Evolutionary conservation across 768 basidiomycete species (phyloP), one percentile per base, ranked within the genome.

Genomic region (Lanmaoa rubissima): DNA sequence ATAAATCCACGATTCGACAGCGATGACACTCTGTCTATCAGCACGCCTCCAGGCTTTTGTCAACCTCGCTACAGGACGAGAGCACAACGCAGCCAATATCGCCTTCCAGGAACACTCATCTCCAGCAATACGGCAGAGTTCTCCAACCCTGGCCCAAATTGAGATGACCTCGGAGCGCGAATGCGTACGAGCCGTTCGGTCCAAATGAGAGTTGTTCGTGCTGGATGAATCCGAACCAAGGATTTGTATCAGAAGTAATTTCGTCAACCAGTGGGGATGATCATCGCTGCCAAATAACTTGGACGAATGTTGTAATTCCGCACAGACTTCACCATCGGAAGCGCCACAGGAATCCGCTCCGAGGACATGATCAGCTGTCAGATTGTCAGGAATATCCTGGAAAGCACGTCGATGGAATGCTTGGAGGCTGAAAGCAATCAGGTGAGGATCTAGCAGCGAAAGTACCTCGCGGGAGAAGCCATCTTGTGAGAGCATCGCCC

Each of bases 71-170:
- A 94, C 78, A 17, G 92, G 87, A 28, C 85, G 76, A 16, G 87
- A 85, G 58, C 87, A 89, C 16, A 93, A 68, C 8, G 87, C 92
- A 13, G 79, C 76, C n/a, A 70, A 71, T 50, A 93, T 86, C 2
- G 90, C 90, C 41, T 76, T 79, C 88, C 88, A 94, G 14, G 89
- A 83, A 57, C 85, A 88, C 65, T 89, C 88, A 61, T 94, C 91
- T 0, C 92, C 92, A 3, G 77, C 75, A n/a, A 75, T 65, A 10
- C 91, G 78, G 58, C 88, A 88, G 28, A 86, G 69, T 64, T 94
- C 92, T 1, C 84, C 92, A 2, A 92, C 77, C 41, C 79, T 78
- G 11, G 81, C 81, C 92, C 92, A 94, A 0, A 81, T 78, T 0
- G 83, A 79, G 42, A 94, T 83, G 10, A 89, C 78, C 57, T 88